A percentile compares a stretch with the other conserved stretches of the same genome.
Evolutionary conservation across 208 protist genomes (phyloP).

Genomic region (Leptomonas pyrrhocoris): DNA sequence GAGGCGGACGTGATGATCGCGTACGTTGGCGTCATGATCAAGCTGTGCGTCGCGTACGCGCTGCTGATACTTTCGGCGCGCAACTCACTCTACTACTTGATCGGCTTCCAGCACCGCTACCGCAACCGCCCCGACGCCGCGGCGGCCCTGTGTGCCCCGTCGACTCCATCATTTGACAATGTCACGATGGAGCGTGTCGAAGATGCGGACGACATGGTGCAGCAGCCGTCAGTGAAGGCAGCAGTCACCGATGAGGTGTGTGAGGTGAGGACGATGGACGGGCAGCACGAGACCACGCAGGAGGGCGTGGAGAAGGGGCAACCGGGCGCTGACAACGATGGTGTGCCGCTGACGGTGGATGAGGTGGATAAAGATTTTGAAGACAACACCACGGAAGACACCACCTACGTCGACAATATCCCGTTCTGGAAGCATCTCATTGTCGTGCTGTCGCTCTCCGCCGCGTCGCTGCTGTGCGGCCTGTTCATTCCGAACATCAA

Average conservation of each 20-base stretch:
- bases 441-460: conserved; percentile 31
- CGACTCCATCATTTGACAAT: no score
- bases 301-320: no score
- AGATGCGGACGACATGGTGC: no score
- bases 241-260: no score
- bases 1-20: conserved; percentile 45
- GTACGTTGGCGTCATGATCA: conserved; percentile 62
- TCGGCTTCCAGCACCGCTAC: conserved; percentile 49
- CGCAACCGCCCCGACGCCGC: conserved; percentile 14
- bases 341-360: background rate
- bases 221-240: no score
- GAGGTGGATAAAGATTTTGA: conserved; percentile 9
- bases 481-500: conserved; percentile 81
- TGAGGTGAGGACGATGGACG: no score
- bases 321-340: no score
- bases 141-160: no score
- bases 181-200: no score
- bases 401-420: conserved; percentile 52
- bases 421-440: conserved; percentile 45
- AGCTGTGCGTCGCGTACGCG: conserved; percentile 63
- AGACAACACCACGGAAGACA: conserved; percentile 20
- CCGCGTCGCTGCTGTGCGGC: conserved; percentile 52
- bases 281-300: no score
- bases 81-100: conserved; percentile 64
- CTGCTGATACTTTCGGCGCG: conserved; percentile 46